Evolutionary conservation across 2,329 filamentous ascomycete genomes (phyloP).

Genomic region (Aspergillus sp.): DNA sequence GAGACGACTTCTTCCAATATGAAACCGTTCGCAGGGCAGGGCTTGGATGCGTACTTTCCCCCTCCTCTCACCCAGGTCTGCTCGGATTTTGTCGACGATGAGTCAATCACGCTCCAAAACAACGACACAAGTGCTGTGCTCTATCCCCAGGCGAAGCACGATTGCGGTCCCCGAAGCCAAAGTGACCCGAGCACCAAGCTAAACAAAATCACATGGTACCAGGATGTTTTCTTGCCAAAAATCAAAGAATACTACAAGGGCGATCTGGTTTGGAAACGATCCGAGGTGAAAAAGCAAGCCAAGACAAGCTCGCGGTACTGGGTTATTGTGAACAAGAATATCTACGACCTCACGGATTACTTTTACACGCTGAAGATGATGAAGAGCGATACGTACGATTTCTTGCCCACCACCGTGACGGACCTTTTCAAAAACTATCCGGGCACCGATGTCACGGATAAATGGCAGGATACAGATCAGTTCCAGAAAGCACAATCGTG

Average conservation of each 20-base stretch:
- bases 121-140: constrained; percentile 58
- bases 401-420: constrained; percentile 63
- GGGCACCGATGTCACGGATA: constrained; percentile 67
- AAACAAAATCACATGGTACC: constrained; percentile 68
- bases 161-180: constrained; percentile 57
- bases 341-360: constrained; percentile 92
- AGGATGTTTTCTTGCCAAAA: constrained; percentile 61
- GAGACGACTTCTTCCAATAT: constrained; percentile 59
- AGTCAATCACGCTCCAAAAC: constrained; percentile 47
- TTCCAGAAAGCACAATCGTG: constrained; percentile 68
- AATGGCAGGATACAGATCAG: constrained; percentile 50
- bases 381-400: constrained; percentile 55
- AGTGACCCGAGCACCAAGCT: constrained; percentile 53
- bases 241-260: constrained; percentile 87
- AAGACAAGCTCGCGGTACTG: constrained; percentile 63
- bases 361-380: constrained; percentile 64
- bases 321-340: constrained; percentile 66
- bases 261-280: constrained; percentile 64
- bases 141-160: constrained; percentile 56
- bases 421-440: constrained; percentile 66
- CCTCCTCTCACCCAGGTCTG: constrained; percentile 71
- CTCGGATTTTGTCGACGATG: constrained; percentile 59
- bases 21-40: constrained; percentile 68
- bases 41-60: constrained; percentile 79
- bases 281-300: constrained; percentile 59